Evolutionary conservation across 176 grass and related monocot species (phyloP), one percentile per base, ranked within the genome.

Genomic region (Alloteropsis semialata): DNA sequence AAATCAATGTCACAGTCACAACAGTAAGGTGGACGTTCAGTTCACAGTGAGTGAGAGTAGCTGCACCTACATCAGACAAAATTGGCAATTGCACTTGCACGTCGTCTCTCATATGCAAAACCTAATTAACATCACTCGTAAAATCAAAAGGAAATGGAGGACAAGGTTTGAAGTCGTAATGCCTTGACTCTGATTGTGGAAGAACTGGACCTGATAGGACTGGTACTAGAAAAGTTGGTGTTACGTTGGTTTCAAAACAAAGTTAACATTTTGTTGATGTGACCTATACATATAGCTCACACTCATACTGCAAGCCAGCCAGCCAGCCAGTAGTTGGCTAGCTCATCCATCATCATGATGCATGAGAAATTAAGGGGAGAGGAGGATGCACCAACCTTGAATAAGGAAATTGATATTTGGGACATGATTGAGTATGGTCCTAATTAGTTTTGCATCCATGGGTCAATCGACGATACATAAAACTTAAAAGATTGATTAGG

Each of bases 311-410:
- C 27, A 29, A 55, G 43, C n/a, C n/a, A n/a, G n/a, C n/a, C n/a
- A n/a, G n/a, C n/a, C n/a, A 68, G 34, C 54, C 68, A 81, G 11
- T 53, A 75, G 63, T n/a, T 76, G 75, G 77, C 77, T 76, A 69
- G 34, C 53, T 81, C 72, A 81, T 72, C 72, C 74, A 82, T 77
- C 33, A 54, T 66, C 11, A 16, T 69, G 64, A 77, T 71, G 55
- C 43, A n/a, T 85, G 56, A 60, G 60, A 45, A 74, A 74, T 74
- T 36, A n/a, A 80, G 81, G 46, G 33, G 34, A 39, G 50, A 53
- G 32, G 80, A 86, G 32, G 80, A 86, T 84, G 69, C 73, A 86
- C 61, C 74, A 88, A 79, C 42, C 74, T 70, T 79, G 68, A 82
- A 85, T 78, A 73, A 84, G 65, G 65, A 73, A 87, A 79, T 76